Base-by-base conservation (phyloP, 2,329 filamentous ascomycete genomes). In the Fusarium sterilihyphosum region DNA sequence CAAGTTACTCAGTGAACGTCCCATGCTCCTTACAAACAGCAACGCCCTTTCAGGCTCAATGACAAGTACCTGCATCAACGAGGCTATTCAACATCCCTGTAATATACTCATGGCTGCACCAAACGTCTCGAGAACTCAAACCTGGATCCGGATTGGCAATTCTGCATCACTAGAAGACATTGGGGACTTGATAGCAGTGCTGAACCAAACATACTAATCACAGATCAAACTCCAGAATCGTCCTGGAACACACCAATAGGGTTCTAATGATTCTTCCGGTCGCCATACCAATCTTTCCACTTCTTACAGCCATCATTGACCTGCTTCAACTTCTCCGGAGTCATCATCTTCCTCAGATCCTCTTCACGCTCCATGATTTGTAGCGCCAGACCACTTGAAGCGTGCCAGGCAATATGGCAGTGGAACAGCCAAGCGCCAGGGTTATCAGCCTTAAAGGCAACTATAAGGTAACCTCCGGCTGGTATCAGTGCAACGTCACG, bases 401-500 rank as follows among this genome's bases (percentile, higher is more conserved):
- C 70, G 31, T 71, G 70, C 68, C 64, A 73, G n/a, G 64, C 56
- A 41, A 69, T 72, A 41, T 65, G 64, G 26, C 64, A 69, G 41
- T 69, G 70, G 50, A 71, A 71, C 22, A 73, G 10, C 68, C 64
- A 72, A 14, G 67, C 68, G 17, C 64, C 70, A 7, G 68, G 59
- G 9, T 72, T 72, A 10, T 72, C 68, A 10, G 60, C 59, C 24
- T 44, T 69, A 12, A 65, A 73, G 13, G 68, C 68, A 2, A 73
- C 58, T 10, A 68, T 52, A 8, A 73, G 60, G 40, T 67, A 72
- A 8, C 67, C 70, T 6, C 60, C 68, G 4, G 64, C 59, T 1
- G 64, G 68, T 12, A 73, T 49, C 17, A 68, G 38, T 14, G 70
- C 64, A 4, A 73, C 63, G 16, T 73, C 70, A 24, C 68, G 38